Evolutionary conservation across 441 rosid species (phyloP), one percentile per base, ranked within the genome.

Genomic region (Raphanus hybrid): DNA sequence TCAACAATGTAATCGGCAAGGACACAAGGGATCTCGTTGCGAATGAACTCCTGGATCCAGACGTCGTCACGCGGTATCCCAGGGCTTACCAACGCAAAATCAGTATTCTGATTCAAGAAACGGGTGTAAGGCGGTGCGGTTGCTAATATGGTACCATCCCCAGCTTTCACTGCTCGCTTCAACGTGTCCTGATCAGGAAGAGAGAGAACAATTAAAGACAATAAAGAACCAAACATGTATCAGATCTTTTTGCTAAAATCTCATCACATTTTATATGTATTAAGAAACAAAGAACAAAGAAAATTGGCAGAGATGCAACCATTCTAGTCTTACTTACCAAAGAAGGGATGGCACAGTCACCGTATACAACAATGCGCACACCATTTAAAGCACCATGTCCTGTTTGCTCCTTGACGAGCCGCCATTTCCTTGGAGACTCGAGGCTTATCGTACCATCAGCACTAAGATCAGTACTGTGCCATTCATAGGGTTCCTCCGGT

Each of bases 351-450:
- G 89, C 82, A 87, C 98, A 94, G 77, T 88, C 98, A 67, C 99
- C 98, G 74, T 94, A 94, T 55, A 94, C 79, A 74, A 94, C 83
- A 55, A 91, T 80, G 59, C 86, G 89, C 92, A 92, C 74, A 58
- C 94, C 97, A 75, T 87, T 75, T 76, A 96, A 90, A 68, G 98
- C 98, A 76, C 99, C 98, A 67, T 94, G 98, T 57, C 98, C 95
- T 58, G 97, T 92, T 84, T 87, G 85, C 86, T 92, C 93, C 79
- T 85, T 84, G 39, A 91, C 74, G 4, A 87, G 89, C 69, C 98
- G 87, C 98, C 99, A 96, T 75, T 90, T 96, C 77, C 97, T 88
- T 37, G 98, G 98, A 75, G 95, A 86, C 81, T 90, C 97, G 15
- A 94, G 85, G 75, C 80, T 91, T 73, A 94, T 88, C 20, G 95